phyloP scores from a whole-genome alignment of 2,329 filamentous ascomycete species.

The Talaromyces albobiverticillius region DNA sequence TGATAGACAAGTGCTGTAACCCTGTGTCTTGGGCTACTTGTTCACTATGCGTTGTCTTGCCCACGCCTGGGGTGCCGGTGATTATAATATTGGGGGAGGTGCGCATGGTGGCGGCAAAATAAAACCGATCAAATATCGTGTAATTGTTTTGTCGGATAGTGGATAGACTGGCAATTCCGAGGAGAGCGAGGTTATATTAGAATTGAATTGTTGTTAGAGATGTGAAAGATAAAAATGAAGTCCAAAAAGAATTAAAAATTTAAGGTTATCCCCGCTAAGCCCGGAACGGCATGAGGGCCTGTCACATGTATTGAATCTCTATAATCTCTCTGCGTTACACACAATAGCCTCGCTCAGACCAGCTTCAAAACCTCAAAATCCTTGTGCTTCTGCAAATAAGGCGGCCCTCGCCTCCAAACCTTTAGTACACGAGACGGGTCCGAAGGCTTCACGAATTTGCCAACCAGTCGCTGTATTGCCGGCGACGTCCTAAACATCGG shows the following conservation, averaged over 20 bases:
- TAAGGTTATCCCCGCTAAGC: neutral
- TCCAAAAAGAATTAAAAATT: neutral
- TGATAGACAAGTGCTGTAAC: slow-evolving; percentile 80
- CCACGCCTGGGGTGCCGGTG: slow-evolving; percentile 91
- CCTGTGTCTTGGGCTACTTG: slow-evolving; percentile 72
- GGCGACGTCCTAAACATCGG: slow-evolving; percentile 73
- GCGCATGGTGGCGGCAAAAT: slow-evolving; percentile 33
- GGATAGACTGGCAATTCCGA: neutral
- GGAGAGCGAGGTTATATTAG: neutral
- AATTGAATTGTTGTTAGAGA: neutral
- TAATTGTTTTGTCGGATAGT: neutral
- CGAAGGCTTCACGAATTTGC: slow-evolving; percentile 38
- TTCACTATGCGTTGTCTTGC: slow-evolving; percentile 92
- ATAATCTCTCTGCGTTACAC: too few species aligned
- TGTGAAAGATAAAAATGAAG: neutral
- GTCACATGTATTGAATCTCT: too few species aligned
- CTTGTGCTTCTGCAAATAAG: slow-evolving; percentile 66
- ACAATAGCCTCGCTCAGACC: too few species aligned
- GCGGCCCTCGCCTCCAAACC: slow-evolving; percentile 68
- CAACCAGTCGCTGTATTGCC: slow-evolving; percentile 60
- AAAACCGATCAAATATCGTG: slow-evolving; percentile 67
- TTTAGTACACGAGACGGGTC: slow-evolving; percentile 59
- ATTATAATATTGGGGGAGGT: slow-evolving; percentile 80
- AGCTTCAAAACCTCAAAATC: slow-evolving; percentile 79
- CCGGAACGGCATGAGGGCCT: neutral